Evolutionary conservation across 148 eudicot species (phyloP), one percentile per base, ranked within the genome.

Genomic region (Diospyros kaki): DNA sequence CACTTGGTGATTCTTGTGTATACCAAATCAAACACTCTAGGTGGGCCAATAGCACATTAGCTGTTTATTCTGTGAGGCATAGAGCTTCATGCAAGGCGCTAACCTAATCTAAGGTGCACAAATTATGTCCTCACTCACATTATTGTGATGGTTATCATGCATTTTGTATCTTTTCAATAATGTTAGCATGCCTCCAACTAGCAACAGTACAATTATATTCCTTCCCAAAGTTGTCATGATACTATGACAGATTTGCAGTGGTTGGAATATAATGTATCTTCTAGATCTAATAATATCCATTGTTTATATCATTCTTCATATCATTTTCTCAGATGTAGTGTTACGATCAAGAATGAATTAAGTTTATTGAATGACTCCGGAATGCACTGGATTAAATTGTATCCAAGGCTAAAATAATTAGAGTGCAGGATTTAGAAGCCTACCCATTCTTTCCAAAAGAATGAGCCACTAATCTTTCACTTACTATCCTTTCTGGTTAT

Each of bases 21-120:
- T 66, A 10, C 69, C 52, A 14, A 66, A 9, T 66, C 17, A 43
- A 66, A 66, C 50, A 45, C 10, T 43, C 14, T 43, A 66, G 38
- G 28, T 66, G 51, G 14, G 9, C 38, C 64, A 17, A 28, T 17
- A 41, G 69, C 52, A 66, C 48, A 5, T 6, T 66, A 1, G 3
- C 18, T 44, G 66, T 43, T 45, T 9, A 66, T 43, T 66, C 17
- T 4, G 6, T 66, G 18, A 43, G 18, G 69, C 52, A 15, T 9
- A 4, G 15, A 52, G 52, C 69, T 66, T 63, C n/a, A 43, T 45
- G 52, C 52, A 66, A 43, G 69, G 38, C 45, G 52, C 66, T 66
- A 9, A 66, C 38, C 39, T 9, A 3, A 48, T 1, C 3, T 51
- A 46, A 66, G 18, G 28, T 18, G n/a, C 39, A 50, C 17, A 4